These are phyloP conservation scores for Jatropha multifida DNA, from an alignment of 441 rosid species.

Conservation along the genomic window DNA sequence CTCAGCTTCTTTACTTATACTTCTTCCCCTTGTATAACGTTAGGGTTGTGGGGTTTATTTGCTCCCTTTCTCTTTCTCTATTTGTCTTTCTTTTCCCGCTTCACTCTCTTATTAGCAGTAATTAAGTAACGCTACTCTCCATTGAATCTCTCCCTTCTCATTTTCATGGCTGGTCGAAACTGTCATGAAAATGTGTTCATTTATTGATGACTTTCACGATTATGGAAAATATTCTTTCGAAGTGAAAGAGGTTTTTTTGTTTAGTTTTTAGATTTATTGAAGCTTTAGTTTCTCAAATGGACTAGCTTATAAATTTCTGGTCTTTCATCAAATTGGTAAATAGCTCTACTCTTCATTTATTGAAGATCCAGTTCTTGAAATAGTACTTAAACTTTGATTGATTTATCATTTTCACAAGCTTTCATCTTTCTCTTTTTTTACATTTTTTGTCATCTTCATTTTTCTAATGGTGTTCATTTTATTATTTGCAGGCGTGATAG, in stretches of 20 bases:
- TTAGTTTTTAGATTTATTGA: constrained; percentile 19
- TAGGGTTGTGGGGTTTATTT: constrained; percentile 20
- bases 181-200: constrained; percentile 21
- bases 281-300: constrained; percentile 12
- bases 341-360: constrained; percentile 35
- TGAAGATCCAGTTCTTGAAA: constrained; percentile 22
- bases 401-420: constrained; percentile 5
- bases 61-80: background rate
- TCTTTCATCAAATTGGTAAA: constrained; percentile 28
- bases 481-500: constrained; percentile 65
- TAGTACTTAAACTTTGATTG: constrained; percentile 16
- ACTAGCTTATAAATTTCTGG: constrained; percentile 13
- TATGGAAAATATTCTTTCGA: constrained; percentile 14
- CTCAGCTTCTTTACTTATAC: constrained; percentile 28
- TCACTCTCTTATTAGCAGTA: background rate
- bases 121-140: background rate
- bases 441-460: no score
- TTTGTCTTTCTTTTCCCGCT: constrained; percentile 1
- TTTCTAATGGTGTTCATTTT: background rate
- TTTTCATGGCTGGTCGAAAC: background rate
- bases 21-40: constrained; percentile 35
- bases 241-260: constrained; percentile 11
- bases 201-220: constrained; percentile 18
- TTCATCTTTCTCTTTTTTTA: background rate
- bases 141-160: background rate